Base-by-base conservation (phyloP, 148 eudicot species). In the Persicaria maculosa region DNA sequence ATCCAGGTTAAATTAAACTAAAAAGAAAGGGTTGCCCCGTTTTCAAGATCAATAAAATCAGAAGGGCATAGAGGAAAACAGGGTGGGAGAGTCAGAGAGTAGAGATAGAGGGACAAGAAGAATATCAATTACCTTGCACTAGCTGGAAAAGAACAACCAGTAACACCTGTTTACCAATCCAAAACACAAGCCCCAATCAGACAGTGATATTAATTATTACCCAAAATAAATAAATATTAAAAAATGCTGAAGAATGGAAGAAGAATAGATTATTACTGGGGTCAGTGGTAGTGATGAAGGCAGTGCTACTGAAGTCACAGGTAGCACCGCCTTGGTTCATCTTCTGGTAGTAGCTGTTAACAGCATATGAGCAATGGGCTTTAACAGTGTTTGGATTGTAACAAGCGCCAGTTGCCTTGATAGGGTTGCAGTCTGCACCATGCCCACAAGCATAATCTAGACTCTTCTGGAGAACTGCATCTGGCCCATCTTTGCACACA, bases 111-210 rank as follows among this genome's bases (percentile, higher is more conserved):
- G 8, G 44, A 31, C 16, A 61, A 12, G 15, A 61, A 25, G 36
- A 65, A n/a, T 64, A 36, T 65, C 70, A 65, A 65, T 65, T 65
- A 65, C 70, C 70, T 65, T 65, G 70, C 70, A 65, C 70, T 65
- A 65, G 70, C 70, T 65, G 70, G 70, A 40, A 22, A 65, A 36
- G 70, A 36, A 46, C 70, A 65, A 43, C 70, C 70, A 65, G 70
- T 22, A 40, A 5, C 46, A 65, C 70, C 70, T 65, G 70, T 65
- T 36, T 65, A 14, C 40, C 70, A 65, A 40, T 40, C 17, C 46
- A 65, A 65, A 65, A 65, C 68, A 61, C 46, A 65, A 65, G 46
- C 46, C 70, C n/a, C 70, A 40, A 65, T 65, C 47, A 65, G 6
- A 14, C 6, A 45, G 40, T 65, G 31, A 65, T 36, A 17, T 15